Evolutionary conservation across 495 filamentous ascomycete species (phyloP).

Genomic region (Podospora australis): DNA sequence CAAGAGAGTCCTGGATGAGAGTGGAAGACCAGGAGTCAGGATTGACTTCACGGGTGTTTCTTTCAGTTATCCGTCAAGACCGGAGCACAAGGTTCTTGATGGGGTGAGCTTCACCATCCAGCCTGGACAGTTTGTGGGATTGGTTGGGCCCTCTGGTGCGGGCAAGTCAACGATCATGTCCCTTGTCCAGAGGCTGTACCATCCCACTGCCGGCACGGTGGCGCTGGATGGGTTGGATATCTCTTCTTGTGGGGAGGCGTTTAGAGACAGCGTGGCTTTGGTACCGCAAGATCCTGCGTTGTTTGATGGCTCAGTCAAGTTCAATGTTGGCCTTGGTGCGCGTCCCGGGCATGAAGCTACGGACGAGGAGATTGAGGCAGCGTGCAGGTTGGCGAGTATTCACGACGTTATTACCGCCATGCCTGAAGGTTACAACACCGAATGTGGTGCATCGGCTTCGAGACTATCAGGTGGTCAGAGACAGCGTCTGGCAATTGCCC

Average conservation of each 20-base stretch:
- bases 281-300: conserved; percentile 58
- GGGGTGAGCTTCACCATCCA: conserved; percentile 49
- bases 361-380: conserved; percentile 47
- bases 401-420: conserved; percentile 51
- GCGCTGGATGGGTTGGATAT: conserved; percentile 46
- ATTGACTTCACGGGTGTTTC: conserved; percentile 51
- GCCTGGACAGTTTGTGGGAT: conserved; percentile 57
- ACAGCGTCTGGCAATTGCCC: conserved; percentile 70
- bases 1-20: conserved; percentile 60
- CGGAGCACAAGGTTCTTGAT: conserved; percentile 44
- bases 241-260: conserved; percentile 34
- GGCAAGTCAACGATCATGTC: conserved; percentile 69
- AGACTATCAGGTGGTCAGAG: conserved; percentile 53
- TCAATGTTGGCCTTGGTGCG: conserved; percentile 51
- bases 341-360: conserved; percentile 34
- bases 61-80: conserved; percentile 54
- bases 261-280: conserved; percentile 50
- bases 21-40: conserved; percentile 38
- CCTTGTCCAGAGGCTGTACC: conserved; percentile 60
- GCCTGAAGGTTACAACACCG: conserved; percentile 58
- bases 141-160: conserved; percentile 65
- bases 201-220: conserved; percentile 48
- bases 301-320: conserved; percentile 44
- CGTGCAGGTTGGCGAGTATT: conserved; percentile 53
- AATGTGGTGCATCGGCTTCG: conserved; percentile 44